Conservation (phyloP, 2,329 filamentous ascomycete genomes). For the Aspergillus uvarum region DNA sequence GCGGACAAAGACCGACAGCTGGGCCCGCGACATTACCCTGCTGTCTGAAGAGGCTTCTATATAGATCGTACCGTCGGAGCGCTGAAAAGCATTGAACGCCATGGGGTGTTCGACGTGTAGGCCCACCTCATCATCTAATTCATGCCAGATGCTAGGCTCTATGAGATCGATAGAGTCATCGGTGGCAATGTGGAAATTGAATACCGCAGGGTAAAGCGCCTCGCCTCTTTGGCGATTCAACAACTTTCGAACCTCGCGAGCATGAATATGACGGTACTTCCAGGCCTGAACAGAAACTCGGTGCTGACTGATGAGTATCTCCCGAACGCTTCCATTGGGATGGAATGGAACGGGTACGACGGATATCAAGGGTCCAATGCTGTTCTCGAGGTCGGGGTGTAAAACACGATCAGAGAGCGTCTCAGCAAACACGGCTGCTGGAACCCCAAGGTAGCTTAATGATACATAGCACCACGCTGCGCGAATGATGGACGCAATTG, state of each 20-base stretch:
- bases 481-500: slow-evolving; percentile 30
- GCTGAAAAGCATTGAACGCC: slow-evolving; percentile 40
- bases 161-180: slow-evolving; percentile 4
- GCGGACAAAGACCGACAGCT: slow-evolving; percentile 29
- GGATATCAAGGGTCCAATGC: slow-evolving; percentile 34
- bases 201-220: slow-evolving; percentile 34
- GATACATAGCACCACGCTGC: slow-evolving; percentile 32
- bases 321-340: slow-evolving; percentile 23
- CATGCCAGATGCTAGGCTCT: slow-evolving; percentile 25
- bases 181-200: slow-evolving; percentile 30
- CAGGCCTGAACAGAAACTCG: slow-evolving; percentile 26
- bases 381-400: slow-evolving; percentile 26
- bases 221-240: slow-evolving; percentile 27
- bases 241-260: slow-evolving; percentile 30
- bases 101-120: slow-evolving; percentile 44
- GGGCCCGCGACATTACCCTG: slow-evolving; percentile 27
- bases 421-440: slow-evolving; percentile 32
- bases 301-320: slow-evolving; percentile 28
- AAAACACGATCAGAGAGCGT: slow-evolving; percentile 34
- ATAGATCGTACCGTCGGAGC: slow-evolving; percentile 18
- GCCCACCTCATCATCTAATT: slow-evolving; percentile 32
- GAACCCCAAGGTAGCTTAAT: slow-evolving; percentile 28
- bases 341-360: slow-evolving; percentile 36
- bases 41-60: slow-evolving; percentile 29
- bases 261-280: slow-evolving; percentile 30